Evolutionary conservation across 495 filamentous ascomycete genomes (phyloP), one percentile per base, ranked within the genome.

Genomic region (Beverwykella pulmonaria): DNA sequence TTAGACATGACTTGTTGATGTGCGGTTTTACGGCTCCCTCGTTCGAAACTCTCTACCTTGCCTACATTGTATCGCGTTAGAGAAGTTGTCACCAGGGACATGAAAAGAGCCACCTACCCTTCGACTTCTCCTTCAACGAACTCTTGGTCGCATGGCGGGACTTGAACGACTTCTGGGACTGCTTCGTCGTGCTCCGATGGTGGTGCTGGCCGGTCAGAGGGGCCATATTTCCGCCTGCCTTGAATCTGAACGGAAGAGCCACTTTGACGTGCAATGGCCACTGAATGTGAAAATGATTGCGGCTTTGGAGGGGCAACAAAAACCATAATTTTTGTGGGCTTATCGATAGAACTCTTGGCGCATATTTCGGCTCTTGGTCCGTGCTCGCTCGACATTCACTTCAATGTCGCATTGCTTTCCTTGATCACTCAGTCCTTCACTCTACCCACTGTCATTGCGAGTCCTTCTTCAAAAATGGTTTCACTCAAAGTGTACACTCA

Each of bases 1-100:
- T 97, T 98, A 36, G 93, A 96, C 91, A 96, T 95, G 75, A 96
- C 83, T 79, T 96, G 91, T 75, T 98, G 95, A 76, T 97, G 92
- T 63, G 90, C 90, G 46, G 93, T 96, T 78, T 91, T 95, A 63
- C 93, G 88, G 65, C 80, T 80, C 39, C 87, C 84, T 74, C 78
- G 88, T 75, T 77, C 72, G 61, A 69, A 68, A 59, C 71, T 72
- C 74, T 89, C 85, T 46, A 89, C 77, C 75, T 89, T 90, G 71
- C 88, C 85, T 88, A 59, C 49, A 44, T 44, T 44, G 39, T 44
- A 14, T 44, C 39, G n/a, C n/a, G n/a, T n/a, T n/a, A n/a, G n/a
- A 44, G 39, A 44, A 44, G 8, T 4, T 14, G 6, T 4, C 3
- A n/a, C 17, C 17, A 44, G 6, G 39, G 39, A 12, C 2, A n/a